Percentiles rank a stretch among this genome's conserved stretches.
Conservation (phyloP, 257 asterid genomes). For the Scutellaria baicalensis region DNA sequence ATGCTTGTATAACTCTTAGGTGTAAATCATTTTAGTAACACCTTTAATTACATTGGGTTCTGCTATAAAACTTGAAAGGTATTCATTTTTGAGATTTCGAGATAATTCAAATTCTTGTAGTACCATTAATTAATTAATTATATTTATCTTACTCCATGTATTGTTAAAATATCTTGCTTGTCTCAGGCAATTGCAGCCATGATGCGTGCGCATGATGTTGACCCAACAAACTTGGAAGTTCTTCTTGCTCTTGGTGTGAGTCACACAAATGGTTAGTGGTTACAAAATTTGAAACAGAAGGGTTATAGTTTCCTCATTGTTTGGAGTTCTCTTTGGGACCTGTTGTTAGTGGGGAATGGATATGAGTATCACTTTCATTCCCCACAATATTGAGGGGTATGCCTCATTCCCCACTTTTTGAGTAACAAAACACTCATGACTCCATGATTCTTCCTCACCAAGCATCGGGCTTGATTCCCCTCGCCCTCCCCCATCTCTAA, state of each 20-base stretch:
- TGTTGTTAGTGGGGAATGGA: neutral
- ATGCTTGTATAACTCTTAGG: neutral
- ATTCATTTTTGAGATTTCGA: neutral
- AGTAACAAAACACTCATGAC: too few species aligned
- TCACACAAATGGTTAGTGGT: slow-evolving; percentile 90
- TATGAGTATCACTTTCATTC: too few species aligned
- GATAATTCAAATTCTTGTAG: neutral
- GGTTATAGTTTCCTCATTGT: neutral
- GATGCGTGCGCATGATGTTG: slow-evolving; percentile 98
- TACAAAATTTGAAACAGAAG: slow-evolving; percentile 3
- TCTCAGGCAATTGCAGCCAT: slow-evolving; percentile 98
- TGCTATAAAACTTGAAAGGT: neutral
- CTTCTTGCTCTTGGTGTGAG: slow-evolving; percentile 99
- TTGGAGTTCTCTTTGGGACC: neutral
- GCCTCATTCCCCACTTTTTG: too few species aligned
- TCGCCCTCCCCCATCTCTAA: too few species aligned
- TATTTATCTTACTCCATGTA: neutral
- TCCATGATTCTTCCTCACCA: too few species aligned
- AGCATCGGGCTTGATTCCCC: too few species aligned
- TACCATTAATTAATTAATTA: neutral
- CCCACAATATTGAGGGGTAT: too few species aligned
- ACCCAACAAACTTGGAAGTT: slow-evolving; percentile 94
- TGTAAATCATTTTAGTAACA: neutral
- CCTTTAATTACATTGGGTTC: neutral
- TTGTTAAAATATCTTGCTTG: neutral